These are phyloP conservation scores for Kwoniella dendrophila DNA, from an alignment of 768 basidiomycete species.

Conservation along the genomic window DNA sequence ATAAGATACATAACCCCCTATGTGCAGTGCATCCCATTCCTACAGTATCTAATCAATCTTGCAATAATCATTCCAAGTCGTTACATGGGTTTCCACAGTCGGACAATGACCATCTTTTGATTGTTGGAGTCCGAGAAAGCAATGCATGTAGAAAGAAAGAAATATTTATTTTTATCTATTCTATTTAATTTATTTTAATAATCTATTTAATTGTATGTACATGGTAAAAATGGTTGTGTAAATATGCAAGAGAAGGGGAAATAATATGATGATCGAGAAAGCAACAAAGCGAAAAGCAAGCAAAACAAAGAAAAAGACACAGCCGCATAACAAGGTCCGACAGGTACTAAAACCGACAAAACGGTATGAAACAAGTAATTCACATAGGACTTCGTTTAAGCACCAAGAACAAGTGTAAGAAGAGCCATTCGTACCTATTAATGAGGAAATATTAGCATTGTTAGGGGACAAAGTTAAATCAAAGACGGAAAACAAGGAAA, in stretches of 20 bases:
- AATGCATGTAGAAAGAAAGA: conserved; percentile 3
- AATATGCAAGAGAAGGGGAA: background rate
- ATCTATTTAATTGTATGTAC: background rate
- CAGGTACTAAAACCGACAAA: background rate
- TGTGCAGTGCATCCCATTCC: too few species aligned
- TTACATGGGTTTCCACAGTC: too few species aligned
- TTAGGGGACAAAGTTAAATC: background rate
- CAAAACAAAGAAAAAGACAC: background rate
- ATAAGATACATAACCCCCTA: too few species aligned
- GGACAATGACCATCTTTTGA: too few species aligned
- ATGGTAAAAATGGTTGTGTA: background rate
- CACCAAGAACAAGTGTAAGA: conserved; percentile 68
- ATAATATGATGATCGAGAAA: background rate
- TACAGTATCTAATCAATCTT: too few species aligned
- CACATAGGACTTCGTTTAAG: conserved; percentile 3
- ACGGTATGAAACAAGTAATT: background rate
- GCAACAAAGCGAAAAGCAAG: background rate
- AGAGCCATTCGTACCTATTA: conserved; percentile 75
- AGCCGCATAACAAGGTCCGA: conserved; percentile 5
- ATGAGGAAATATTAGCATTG: conserved; percentile 5
- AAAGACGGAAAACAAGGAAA: background rate
- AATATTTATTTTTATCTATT: background rate
- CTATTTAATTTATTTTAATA: background rate
- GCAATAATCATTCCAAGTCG: too few species aligned
- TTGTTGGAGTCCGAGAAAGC: background rate